Evolutionary conservation across 1,284 basidiomycete species (phyloP).

Genomic region (Apiotrichum montevideense): DNA sequence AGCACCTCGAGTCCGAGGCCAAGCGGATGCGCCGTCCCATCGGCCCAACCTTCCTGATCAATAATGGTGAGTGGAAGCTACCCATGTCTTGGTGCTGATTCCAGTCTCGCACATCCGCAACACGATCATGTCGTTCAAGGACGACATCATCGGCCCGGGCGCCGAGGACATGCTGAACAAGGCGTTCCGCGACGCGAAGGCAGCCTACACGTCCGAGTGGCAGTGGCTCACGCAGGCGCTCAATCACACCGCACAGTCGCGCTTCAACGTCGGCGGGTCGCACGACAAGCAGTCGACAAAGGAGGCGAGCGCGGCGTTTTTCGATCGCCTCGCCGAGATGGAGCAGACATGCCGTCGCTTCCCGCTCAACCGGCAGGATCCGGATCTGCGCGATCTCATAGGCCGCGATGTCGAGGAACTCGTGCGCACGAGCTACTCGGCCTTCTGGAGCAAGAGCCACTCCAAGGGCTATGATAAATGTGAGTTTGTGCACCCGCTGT

Average conservation of each 20-base stretch:
- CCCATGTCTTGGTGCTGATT: not conserved
- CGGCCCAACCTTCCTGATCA: conserved; percentile 40
- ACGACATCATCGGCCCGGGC: conserved; percentile 43
- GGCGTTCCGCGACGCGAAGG: conserved; percentile 42
- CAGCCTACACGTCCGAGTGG: conserved; percentile 40
- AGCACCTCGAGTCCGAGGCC: conserved; percentile 30
- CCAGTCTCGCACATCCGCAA: conserved; percentile 46
- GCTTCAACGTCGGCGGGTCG: conserved; percentile 28
- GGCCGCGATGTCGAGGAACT: conserved; percentile 36
- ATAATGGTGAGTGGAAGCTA: conserved; percentile 38
- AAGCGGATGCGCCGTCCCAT: conserved; percentile 34
- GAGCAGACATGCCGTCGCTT: conserved; percentile 32
- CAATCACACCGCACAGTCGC: conserved; percentile 22
- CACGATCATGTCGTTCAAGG: conserved; percentile 33
- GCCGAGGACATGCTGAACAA: conserved; percentile 46
- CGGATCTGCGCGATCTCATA: conserved; percentile 41
- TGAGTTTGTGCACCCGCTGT: conserved; percentile 19
- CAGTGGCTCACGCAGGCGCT: conserved; percentile 28
- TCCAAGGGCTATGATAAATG: conserved; percentile 39
- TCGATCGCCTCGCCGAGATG: conserved; percentile 38
- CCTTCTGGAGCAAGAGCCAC: conserved; percentile 27
- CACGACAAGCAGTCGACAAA: conserved; percentile 41
- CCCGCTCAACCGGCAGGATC: conserved; percentile 36
- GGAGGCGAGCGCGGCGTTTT: conserved; percentile 42
- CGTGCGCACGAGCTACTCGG: conserved; percentile 29